Base-by-base conservation (phyloP, 768 basidiomycete species). In the Russula ochroleuca region DNA sequence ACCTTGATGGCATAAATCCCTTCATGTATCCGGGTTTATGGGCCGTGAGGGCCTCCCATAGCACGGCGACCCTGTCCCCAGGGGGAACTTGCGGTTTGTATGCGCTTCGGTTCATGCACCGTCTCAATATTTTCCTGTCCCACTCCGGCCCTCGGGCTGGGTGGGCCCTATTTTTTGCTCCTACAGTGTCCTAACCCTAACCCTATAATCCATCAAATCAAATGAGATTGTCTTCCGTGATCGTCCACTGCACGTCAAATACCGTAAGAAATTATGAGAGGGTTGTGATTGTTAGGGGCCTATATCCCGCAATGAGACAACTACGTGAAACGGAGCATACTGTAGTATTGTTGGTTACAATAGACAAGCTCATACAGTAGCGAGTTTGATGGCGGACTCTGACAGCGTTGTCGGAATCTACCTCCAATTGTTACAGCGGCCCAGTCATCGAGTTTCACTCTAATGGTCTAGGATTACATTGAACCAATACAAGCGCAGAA, bases 71-170 rank as follows among this genome's bases (percentile, higher is more conserved):
- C 69, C 31, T 69, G 69, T 70, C 69, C 69, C 5, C 69, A 70
- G 64, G 65, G 68, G 67, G 66, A 65, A 35, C 62, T 55, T 48
- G 62, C 41, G 62, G 69, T 67, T 69, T 70, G 69, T 69, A 65
- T 85, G 83, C 74, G 82, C 83, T 82, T 81, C 78, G 84, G 85
- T 78, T 79, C 82, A 85, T 85, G 86, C 85, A 87, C 80, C 80
- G 83, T 86, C 85, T 79, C 71, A 86, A 87, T 87, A 87, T 87
- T 87, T 87, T 80, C 85, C 85, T 75, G 85, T 86, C 81, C 83
- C 77, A 77, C 80, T 80, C 79, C 70, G 80, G 82, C 83, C 84
- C 69, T 67, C 69, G 68, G 69, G 69, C 69, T 70, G 69, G 68
- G 69, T 63, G 67, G 69, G 69, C 72, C 73, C 14, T 10, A 6